Evolutionary conservation across 805 yeast species (phyloP), one percentile per base, ranked within the genome.

Genomic region (Wickerhamiella occidentalis): DNA sequence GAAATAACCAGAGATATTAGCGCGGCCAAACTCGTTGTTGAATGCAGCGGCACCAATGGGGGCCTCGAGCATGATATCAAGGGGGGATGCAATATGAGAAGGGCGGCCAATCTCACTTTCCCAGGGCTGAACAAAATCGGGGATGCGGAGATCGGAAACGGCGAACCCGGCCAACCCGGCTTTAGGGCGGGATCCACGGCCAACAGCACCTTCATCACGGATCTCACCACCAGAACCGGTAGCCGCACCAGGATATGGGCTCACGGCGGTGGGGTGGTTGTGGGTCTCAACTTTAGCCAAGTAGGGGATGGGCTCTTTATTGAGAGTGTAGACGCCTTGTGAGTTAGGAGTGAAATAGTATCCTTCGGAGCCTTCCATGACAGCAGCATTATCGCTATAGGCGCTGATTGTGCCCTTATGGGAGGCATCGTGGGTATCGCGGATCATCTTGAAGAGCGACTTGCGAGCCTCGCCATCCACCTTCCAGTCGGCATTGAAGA

Each of bases 221-320:
- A 92, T 92, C 69, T 92, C 99, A 72, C 99, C 99, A 66, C 99
- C 99, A 9, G 97, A 88, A 55, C 99, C 99, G 12, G 99, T 92
- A 40, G 99, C 95, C 28, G 99, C 99, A 67, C 99, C 99, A 2
- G 98, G 88, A 69, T 86, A 92, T 37, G 99, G 99, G 21, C 97
- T 90, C 4, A 92, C 96, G 0, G 98, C 98, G 22, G 99, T 92
- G 49, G 99, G 99, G 67, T 92, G 99, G 70, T 92, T 92, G 67
- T 92, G 99, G 22, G 99, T 92, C 69, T 92, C 99, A 47, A 92
- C 98, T 66, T 92, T 92, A 62, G 88, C 85, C 57, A 92, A 71
- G 61, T 94, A 85, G 56, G 88, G 92, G 18, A 90, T 94, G 45
- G 70, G 71, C 69, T 92, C 99, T 55, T 75, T 74, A 52, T 69